Evolutionary conservation across 1,139 yeast genomes (phyloP).

Genomic region (Taiozyma sp.): DNA sequence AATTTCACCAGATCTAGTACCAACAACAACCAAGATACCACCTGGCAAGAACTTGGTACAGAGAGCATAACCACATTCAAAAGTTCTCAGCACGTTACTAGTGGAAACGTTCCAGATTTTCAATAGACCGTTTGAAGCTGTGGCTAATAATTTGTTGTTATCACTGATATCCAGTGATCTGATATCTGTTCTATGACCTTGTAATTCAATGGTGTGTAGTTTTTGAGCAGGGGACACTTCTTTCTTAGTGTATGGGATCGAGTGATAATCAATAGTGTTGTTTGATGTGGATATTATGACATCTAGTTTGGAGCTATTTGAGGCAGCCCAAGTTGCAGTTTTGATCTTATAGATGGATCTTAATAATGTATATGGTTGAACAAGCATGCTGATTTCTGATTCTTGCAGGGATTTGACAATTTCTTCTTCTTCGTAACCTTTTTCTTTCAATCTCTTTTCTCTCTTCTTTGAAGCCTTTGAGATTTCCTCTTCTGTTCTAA

Average conservation of each 20-base stretch:
- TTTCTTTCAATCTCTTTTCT: conserved; percentile 71
- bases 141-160: conserved; percentile 74
- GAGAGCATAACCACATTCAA: conserved; percentile 85
- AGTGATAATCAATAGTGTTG: conserved; percentile 70
- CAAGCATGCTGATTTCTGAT: conserved; percentile 51
- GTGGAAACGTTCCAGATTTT: conserved; percentile 86
- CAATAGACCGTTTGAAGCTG: conserved; percentile 85
- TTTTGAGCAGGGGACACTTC: conserved; percentile 46
- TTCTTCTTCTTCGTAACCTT: conserved; percentile 61
- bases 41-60: conserved; percentile 86
- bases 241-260: conserved; percentile 41
- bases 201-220: conserved; percentile 55
- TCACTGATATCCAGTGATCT: conserved; percentile 78
- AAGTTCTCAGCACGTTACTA: conserved; percentile 72
- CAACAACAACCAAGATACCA: conserved; percentile 81
- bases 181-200: conserved; percentile 88
- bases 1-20: conserved; percentile 82
- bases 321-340: conserved; percentile 48
- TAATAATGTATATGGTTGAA: conserved; percentile 59
- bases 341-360: conserved; percentile 54
- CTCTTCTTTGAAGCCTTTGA: conserved; percentile 73
- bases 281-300: conserved; percentile 60
- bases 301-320: conserved; percentile 44
- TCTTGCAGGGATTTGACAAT: conserved; percentile 46
- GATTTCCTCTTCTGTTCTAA: conserved; percentile 74